Evolutionary conservation across 352 stramenopile species (phyloP), one percentile per base, ranked within the genome.

Genomic region (Plasmopara viticola): DNA sequence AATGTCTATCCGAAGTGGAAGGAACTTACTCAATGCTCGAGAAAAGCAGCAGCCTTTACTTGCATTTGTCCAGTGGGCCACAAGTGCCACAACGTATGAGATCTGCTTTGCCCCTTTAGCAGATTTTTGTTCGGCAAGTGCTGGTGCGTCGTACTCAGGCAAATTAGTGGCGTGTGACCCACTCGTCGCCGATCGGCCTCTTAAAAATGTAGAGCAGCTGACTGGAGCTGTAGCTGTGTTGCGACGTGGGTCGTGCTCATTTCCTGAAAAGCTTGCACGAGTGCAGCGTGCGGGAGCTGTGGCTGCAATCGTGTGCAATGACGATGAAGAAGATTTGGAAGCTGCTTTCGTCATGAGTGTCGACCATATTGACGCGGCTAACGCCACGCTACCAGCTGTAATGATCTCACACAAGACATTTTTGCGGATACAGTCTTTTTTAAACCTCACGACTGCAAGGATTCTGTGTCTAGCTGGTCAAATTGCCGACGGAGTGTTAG

Each of bases 21-120:
- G 20, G 20, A 25, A 25, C 20, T 3, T 3, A 1, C 20, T 25
- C 20, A 3, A 25, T 25, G 20, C 20, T 25, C 20, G 20, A 25
- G 20, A 25, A 25, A 25, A 25, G 20, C 20, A 25, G 20, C 20
- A 25, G 20, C 20, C 20, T 3, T 3, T 25, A 25, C 20, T 25
- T 25, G 20, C 75, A 8, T 89, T 90, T 29, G 72, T 89, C 4
- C 76, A 87, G 39, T 90, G 77, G 68, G 65, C 75, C 1, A 78
- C 70, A 7, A 68, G 53, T 2, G 66, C 74, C 2, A 62, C 62
- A 18, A 50, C 58, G 2, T 84, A 72, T 50, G 53, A 73, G 18
- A 44, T 81, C 5, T 70, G 68, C 34, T 90, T 78, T 43, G 75
- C 77, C 9, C 80, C 80, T 14, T 49, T 90, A 4, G 62, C 78